phyloP scores from a whole-genome alignment of 2,329 filamentous ascomycete genomes.

The Neonectria faginata region DNA sequence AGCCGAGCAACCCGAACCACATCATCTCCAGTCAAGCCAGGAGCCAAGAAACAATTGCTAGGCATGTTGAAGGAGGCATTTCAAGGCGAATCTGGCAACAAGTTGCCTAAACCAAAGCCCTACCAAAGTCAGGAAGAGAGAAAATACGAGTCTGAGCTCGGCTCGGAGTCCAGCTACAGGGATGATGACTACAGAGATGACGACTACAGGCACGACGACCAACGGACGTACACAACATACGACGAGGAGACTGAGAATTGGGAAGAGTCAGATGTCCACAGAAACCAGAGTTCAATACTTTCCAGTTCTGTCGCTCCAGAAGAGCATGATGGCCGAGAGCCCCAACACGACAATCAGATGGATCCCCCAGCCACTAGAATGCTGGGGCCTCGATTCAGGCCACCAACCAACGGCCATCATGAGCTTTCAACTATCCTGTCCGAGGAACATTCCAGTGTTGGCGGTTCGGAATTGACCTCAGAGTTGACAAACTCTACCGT shows the following conservation, averaged over 20 bases:
- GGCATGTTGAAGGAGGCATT: slow-evolving; percentile 72
- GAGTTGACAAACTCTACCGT: slow-evolving; percentile 66
- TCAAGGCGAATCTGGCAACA: slow-evolving; percentile 67
- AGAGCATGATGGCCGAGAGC: slow-evolving; percentile 34
- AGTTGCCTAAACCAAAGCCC: slow-evolving; percentile 58
- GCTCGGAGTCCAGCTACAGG: slow-evolving; percentile 39
- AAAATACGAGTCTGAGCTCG: slow-evolving; percentile 44
- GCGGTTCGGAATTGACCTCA: slow-evolving; percentile 64
- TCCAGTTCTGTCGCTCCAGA: slow-evolving; percentile 35
- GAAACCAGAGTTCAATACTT: slow-evolving; percentile 30
- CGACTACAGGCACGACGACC: slow-evolving; percentile 34
- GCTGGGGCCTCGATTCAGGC: slow-evolving; percentile 52
- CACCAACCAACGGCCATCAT: slow-evolving; percentile 66
- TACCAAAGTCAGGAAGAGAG: slow-evolving; percentile 63
- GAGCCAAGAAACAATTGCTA: slow-evolving; percentile 63
- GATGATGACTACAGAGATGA: slow-evolving; percentile 35
- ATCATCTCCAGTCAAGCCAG: slow-evolving; percentile 61
- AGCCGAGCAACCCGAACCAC: slow-evolving; percentile 66
- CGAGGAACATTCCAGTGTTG: slow-evolving; percentile 59
- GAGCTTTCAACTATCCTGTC: slow-evolving; percentile 70
- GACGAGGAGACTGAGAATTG: slow-evolving; percentile 43
- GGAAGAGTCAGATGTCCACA: slow-evolving; percentile 43
- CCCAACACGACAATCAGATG: slow-evolving; percentile 31
- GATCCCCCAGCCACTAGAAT: slow-evolving; percentile 44
- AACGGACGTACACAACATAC: slow-evolving; percentile 32